Base-by-base conservation (phyloP, 2,329 filamentous ascomycete species). In the Penicillium sp. region DNA sequence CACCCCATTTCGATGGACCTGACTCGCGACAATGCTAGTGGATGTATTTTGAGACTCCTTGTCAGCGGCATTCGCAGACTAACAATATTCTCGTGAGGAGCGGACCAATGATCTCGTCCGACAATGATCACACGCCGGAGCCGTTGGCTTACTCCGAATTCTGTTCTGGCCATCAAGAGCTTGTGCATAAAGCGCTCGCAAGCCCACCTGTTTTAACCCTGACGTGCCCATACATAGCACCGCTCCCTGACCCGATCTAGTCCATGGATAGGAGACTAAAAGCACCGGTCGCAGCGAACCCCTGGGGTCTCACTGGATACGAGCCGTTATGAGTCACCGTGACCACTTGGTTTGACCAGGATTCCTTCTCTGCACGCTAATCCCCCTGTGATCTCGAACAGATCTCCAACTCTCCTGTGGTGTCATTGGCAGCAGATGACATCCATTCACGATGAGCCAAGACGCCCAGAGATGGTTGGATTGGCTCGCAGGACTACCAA, bases 401-500 rank as follows among this genome's bases (percentile, higher is more conserved):
- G 35, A 41, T 15, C 35, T 41, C 35, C 35, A 41, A 41, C 35
- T 41, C 9, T 41, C 15, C 35, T 41, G 19, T 23, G 19, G 31
- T 30, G 13, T 53, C 15, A 44, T 57, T 29, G 15, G 54, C 35
- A 41, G 19, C 45, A 23, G 8, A 21, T 57, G 26, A 46, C 46
- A 46, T 50, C 46, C 44, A 30, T 52, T 29, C 46, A 41, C n/a
- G 9, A 30, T 11, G 19, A 57, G 55, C 46, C 55, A 57, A 57
- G 55, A 50, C 19, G 9, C 26, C 35, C 41, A 21, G 31, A 23
- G 46, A 30, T 29, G 26, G 29, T 55, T 45, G 41, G 46, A 41
- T 49, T 57, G 35, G 47, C 31, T 50, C 29, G 31, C 46, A 50
- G 4, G 35, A 38, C 8, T 29, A 57, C 46, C 46, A 50, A 57